These are phyloP conservation scores for Phytopythium delawarense DNA, from an alignment of 352 stramenopile species.

Conservation along the genomic window DNA sequence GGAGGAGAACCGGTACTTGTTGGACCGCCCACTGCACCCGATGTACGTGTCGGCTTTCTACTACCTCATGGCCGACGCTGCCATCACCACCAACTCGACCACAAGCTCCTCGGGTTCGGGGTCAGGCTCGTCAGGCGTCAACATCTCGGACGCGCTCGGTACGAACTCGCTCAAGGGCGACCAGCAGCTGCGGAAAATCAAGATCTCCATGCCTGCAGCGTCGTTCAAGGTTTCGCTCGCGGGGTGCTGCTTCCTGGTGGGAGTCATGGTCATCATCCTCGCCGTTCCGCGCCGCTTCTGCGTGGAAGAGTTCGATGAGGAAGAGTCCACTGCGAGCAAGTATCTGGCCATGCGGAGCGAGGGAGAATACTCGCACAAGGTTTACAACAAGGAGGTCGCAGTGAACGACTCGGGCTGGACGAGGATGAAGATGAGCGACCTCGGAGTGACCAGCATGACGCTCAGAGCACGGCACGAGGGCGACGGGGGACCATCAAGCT, in stretches of 20 bases:
- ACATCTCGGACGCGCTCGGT: slow-evolving; percentile 14
- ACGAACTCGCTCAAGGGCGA: slow-evolving; percentile 31
- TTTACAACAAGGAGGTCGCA: slow-evolving; percentile 29
- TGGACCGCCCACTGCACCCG: slow-evolving; percentile 31
- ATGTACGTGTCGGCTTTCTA: slow-evolving; percentile 47
- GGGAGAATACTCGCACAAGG: slow-evolving; percentile 16
- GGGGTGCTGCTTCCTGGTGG: slow-evolving; percentile 18
- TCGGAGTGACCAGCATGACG: slow-evolving; percentile 20
- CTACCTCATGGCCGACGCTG: slow-evolving; percentile 34
- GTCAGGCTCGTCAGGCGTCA: background rate
- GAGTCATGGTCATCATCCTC: slow-evolving; percentile 20
- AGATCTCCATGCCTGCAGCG: slow-evolving; percentile 23
- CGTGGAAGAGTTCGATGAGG: slow-evolving; percentile 22
- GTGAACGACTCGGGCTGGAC: background rate
- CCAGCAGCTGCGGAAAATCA: slow-evolving; percentile 22
- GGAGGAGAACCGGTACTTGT: slow-evolving; percentile 31
- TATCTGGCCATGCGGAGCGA: slow-evolving; percentile 22
- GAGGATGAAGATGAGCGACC: background rate
- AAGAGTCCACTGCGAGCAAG: slow-evolving; percentile 20
- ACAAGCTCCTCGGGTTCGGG: too few species aligned
- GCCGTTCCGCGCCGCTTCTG: slow-evolving; percentile 19
- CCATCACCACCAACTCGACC: slow-evolving; percentile 13
- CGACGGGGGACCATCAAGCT: too few species aligned
- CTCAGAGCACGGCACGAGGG: background rate
- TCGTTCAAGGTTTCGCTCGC: slow-evolving; percentile 30